Conservation (phyloP, 2,329 filamentous ascomycete genomes). For the Fusarium armeniacum region DNA sequence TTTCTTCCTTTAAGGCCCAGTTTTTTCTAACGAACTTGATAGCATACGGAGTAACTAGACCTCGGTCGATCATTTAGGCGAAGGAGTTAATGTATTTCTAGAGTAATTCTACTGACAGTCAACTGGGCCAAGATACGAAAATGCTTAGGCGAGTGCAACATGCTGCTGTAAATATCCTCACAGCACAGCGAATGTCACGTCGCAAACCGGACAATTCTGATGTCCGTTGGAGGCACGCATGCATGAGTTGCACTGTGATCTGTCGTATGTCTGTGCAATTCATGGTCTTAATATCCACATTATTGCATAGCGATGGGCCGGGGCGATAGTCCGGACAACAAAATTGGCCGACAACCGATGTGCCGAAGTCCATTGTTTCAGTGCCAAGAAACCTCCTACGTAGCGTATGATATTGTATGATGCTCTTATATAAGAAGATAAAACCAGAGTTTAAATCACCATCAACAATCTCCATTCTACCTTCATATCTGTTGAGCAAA, state of each 20-base stretch:
- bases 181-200: not conserved
- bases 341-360: constrained; percentile 30
- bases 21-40: not conserved
- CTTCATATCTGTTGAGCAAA: not conserved
- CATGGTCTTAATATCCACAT: not conserved
- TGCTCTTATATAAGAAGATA: not conserved
- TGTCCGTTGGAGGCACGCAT: constrained; percentile 7
- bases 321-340: constrained; percentile 22
- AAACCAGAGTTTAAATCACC: not conserved
- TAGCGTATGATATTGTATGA: no score
- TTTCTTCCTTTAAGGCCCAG: not conserved
- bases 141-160: not conserved
- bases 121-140: not conserved
- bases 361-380: not conserved
- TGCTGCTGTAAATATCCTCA: not conserved
- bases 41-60: not conserved
- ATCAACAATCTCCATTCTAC: not conserved
- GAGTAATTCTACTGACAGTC: no score
- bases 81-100: not conserved
- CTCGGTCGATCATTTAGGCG: not conserved
- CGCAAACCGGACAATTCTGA: constrained; percentile 6
- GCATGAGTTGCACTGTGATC: constrained; percentile 5
- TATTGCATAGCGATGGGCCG: constrained; percentile 27
- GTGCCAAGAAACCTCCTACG: not conserved
- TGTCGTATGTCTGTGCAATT: not conserved